Conservation (phyloP, 306 rosid genomes). For the Cucurbita maxima region DNA sequence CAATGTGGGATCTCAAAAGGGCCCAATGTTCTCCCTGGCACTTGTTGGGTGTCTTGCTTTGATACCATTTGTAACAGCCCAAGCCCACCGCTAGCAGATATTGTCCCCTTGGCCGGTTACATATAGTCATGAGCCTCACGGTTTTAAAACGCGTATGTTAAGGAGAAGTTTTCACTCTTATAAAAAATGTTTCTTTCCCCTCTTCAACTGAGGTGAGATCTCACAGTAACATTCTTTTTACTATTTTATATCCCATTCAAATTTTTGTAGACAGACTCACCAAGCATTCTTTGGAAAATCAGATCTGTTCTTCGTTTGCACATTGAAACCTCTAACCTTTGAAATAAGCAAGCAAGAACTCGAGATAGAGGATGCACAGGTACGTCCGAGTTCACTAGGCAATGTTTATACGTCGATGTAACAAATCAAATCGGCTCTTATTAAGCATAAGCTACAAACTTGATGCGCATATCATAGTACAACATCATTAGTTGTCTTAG, state of each 20-base stretch:
- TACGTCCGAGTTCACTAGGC: constrained; percentile 6
- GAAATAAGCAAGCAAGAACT: constrained; percentile 51
- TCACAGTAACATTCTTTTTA: not conserved
- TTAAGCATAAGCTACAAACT: not conserved
- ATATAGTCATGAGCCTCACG: no score
- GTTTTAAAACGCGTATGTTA: no score
- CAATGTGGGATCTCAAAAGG: no score
- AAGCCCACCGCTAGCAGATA: no score
- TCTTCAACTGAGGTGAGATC: no score
- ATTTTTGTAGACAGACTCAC: constrained; percentile 51
- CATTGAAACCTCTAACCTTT: constrained; percentile 50
- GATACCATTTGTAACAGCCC: no score
- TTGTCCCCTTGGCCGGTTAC: no score
- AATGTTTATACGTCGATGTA: not conserved
- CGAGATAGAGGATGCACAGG: constrained; percentile 75
- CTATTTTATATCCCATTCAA: not conserved
- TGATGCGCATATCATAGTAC: not conserved
- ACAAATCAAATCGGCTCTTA: not conserved
- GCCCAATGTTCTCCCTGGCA: no score
- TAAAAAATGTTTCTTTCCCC: no score
- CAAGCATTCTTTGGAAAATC: constrained; percentile 70
- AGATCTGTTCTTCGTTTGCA: constrained; percentile 62
- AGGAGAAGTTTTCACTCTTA: no score
- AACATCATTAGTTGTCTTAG: not conserved
- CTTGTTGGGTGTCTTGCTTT: no score